A percentile compares a stretch with the other conserved stretches of the same genome.
phyloP scores from a whole-genome alignment of 225 moss, liverwort and hornwort species.

The Polytrichum formosum region DNA sequence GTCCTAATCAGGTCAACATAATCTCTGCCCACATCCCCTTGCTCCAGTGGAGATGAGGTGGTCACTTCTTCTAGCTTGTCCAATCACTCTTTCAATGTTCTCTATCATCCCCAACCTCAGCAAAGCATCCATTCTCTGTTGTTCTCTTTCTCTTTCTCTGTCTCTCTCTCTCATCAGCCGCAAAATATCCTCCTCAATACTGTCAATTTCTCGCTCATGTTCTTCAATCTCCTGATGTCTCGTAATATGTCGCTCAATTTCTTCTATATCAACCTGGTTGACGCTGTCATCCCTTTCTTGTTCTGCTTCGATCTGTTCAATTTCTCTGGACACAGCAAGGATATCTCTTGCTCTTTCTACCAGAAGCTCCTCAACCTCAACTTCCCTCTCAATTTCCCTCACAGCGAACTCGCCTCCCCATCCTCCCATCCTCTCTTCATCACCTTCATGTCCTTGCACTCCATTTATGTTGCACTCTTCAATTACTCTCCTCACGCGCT shows the following conservation, averaged over 20 bases:
- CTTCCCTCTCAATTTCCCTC: not conserved
- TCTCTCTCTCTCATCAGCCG: not conserved
- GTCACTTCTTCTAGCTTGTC: too few species aligned
- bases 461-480: not conserved
- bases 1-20: too few species aligned
- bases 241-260: not conserved
- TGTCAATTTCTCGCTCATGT: not conserved
- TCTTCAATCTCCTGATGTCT: constrained; percentile 2
- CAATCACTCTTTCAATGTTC: too few species aligned
- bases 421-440: not conserved
- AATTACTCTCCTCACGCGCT: not conserved
- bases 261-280: not conserved
- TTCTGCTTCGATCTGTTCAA: constrained; percentile 4
- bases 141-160: not conserved
- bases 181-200: not conserved
- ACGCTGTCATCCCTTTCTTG: not conserved
- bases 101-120: too few species aligned
- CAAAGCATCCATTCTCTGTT: too few species aligned
- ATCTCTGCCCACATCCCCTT: too few species aligned
- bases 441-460: not conserved
- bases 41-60: too few species aligned
- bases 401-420: not conserved
- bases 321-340: not conserved
- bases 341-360: not conserved
- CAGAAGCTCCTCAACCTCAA: not conserved